Evolutionary conservation across 192 early-diverging fungal species (phyloP), one percentile per base, ranked within the genome.

Genomic region (Coemansia sp.): DNA sequence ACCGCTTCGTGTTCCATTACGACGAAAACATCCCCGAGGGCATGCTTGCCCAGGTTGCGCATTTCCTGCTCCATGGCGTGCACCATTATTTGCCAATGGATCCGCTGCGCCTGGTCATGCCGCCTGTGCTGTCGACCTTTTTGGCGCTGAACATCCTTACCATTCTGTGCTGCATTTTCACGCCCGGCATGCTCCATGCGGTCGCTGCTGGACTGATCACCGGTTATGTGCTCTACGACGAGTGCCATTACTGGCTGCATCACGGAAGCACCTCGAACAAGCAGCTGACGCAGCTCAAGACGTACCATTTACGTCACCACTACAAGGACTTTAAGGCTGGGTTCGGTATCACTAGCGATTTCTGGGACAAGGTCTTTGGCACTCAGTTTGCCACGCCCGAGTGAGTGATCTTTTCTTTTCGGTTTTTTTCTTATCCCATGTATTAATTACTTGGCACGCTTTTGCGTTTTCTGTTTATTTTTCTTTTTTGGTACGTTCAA

Each of bases 61-160:
- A 98, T 69, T 98, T 98, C 73, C 63, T 92, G 71, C 84, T 95
- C 30, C 96, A 98, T 74, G 96, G 96, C 21, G 92, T 98, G 38
- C 96, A 98, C 78, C 95, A 98, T 73, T 97, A 91, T 77, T 76
- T 98, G 33, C 96, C 96, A 11, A 97, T 97, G 95, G 95, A 98
- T 72, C 91, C 85, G 88, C 69, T 95, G 81, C 90, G 96, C 11
- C 89, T 98, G n/a, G 96, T 98, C 7, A 95, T 97, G 93, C 96
- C 96, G 14, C 95, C 96, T 23, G 92, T 89, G 21, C 87, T 85
- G 53, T 79, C 77, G 60, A 84, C 77, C 3, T 74, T 79, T 33
- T 36, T 98, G 35, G 89, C 83, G 0, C 68, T 92, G 36, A 73
- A 84, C 11, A 82, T 98, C n/a, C 55, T 91, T 89, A 57, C 74